phyloP scores from a whole-genome alignment of 345 rosid genomes.

The Lagerstroemia speciosa region DNA sequence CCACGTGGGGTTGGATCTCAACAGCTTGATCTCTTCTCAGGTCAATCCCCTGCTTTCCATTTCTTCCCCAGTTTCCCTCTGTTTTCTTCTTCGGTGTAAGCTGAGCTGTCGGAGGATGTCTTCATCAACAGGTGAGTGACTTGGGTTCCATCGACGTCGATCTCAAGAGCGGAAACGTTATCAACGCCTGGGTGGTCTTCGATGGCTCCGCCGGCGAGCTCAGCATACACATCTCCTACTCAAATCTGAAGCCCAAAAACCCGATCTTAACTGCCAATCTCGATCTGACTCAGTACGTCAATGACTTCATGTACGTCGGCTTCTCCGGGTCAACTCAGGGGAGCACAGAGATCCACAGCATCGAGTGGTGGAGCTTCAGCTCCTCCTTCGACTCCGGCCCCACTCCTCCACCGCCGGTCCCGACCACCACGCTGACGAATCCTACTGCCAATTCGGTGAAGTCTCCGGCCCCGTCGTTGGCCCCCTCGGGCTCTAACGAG shows the following conservation, averaged over 20 bases:
- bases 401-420: conserved; percentile 78
- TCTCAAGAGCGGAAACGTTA: conserved; percentile 82
- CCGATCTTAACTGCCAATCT: conserved; percentile 50
- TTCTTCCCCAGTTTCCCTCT: not conserved
- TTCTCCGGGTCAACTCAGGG: conserved; percentile 98
- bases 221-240: conserved; percentile 60
- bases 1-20: conserved; percentile 91
- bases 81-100: not conserved
- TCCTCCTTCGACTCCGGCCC: conserved; percentile 55
- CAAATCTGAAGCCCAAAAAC: conserved; percentile 70
- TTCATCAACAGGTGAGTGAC: conserved; percentile 20
- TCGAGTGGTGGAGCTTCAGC: conserved; percentile 94
- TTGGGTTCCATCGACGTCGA: conserved; percentile 56
- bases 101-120: not conserved
- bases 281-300: conserved; percentile 70
- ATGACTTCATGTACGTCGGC: conserved; percentile 90
- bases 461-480: conserved; percentile 55
- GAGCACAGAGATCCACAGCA: conserved; percentile 87
- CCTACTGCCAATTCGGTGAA: conserved; percentile 56
- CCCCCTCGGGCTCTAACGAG: conserved; percentile 32
- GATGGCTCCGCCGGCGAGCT: conserved; percentile 41
- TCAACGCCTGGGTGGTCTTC: conserved; percentile 83
- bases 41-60: conserved; percentile 15
- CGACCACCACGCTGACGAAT: conserved; percentile 47
- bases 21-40: conserved; percentile 61